Evolutionary conservation across 164 flowering plant species (phyloP).

Genomic region (Vitis vinifera): DNA sequence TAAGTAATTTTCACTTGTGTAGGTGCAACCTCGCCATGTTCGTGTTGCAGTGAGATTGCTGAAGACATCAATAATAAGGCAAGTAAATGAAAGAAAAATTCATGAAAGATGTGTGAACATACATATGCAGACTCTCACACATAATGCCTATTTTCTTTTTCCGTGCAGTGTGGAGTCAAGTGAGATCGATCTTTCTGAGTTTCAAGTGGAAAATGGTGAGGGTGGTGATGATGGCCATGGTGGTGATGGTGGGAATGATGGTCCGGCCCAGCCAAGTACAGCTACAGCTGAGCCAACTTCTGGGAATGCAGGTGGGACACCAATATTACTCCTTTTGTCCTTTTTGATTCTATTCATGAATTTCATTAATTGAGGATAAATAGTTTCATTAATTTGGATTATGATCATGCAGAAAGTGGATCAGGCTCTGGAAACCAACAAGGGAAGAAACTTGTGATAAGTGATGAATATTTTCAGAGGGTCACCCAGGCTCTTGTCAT

Average conservation of each 20-base stretch:
- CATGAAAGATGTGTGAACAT: too few species aligned
- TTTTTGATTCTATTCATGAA: not conserved
- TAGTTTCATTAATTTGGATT: not conserved
- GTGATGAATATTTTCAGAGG: slow-evolving; percentile 80
- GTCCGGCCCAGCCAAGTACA: slow-evolving; percentile 32
- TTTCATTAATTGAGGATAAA: not conserved
- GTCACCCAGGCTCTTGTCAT: slow-evolving; percentile 85
- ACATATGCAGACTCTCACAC: not conserved
- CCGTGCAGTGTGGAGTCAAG: slow-evolving; percentile 84
- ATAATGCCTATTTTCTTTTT: slow-evolving; percentile 7
- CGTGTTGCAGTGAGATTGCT: slow-evolving; percentile 68
- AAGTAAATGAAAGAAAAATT: slow-evolving; percentile 15
- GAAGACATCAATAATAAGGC: slow-evolving; percentile 92
- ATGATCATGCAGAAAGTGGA: slow-evolving; percentile 40
- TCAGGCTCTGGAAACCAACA: slow-evolving; percentile 33
- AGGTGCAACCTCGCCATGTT: slow-evolving; percentile 84
- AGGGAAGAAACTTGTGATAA: slow-evolving; percentile 68
- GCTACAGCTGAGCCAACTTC: slow-evolving; percentile 38
- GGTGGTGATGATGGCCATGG: slow-evolving; percentile 12
- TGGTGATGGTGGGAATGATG: slow-evolving; percentile 28
- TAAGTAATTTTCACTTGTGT: not conserved
- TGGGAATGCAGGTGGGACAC: slow-evolving; percentile 35
- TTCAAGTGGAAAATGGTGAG: slow-evolving; percentile 54
- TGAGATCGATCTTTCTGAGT: slow-evolving; percentile 93
- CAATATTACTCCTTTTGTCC: not conserved